Percentiles rank a stretch among this genome's conserved stretches.
phyloP scores from a whole-genome alignment of 2,329 filamentous ascomycete genomes.

The Hypoxylon sp. region DNA sequence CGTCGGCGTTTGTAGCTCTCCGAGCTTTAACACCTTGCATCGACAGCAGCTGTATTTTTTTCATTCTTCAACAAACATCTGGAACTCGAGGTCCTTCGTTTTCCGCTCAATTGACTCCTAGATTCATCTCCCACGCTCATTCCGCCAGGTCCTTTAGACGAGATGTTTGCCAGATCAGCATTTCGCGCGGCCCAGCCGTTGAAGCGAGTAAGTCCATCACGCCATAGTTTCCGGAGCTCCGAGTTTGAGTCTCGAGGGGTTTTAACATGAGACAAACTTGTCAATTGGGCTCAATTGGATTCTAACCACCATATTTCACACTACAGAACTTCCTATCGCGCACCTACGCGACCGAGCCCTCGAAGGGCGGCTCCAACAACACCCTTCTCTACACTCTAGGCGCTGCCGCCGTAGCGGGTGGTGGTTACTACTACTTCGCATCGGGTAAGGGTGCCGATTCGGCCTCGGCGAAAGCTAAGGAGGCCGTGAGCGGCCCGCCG shows the following conservation, averaged over 20 bases:
- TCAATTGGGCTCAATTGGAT: slow-evolving; percentile 25
- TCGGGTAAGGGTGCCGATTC: slow-evolving; percentile 63
- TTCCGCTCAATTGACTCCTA: slow-evolving; percentile 33
- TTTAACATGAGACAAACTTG: neutral
- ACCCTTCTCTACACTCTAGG: slow-evolving; percentile 73
- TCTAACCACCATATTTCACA: slow-evolving; percentile 33
- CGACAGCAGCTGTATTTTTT: neutral
- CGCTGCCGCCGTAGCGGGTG: slow-evolving; percentile 71
- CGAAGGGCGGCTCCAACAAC: slow-evolving; percentile 71
- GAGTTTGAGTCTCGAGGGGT: slow-evolving; percentile 37
- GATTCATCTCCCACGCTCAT: slow-evolving; percentile 1
- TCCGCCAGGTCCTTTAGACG: slow-evolving; percentile 45
- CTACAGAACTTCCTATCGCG: slow-evolving; percentile 51
- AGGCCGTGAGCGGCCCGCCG: slow-evolving; percentile 59
- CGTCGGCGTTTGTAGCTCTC: slow-evolving; percentile 39
- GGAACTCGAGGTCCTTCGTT: slow-evolving; percentile 11
- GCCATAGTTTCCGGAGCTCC: slow-evolving; percentile 31
- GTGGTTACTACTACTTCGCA: slow-evolving; percentile 70
- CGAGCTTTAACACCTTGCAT: slow-evolving; percentile 22
- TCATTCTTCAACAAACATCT: slow-evolving; percentile 14
- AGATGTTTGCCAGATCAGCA: slow-evolving; percentile 71
- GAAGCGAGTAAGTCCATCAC: slow-evolving; percentile 64
- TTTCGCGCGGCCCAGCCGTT: slow-evolving; percentile 70
- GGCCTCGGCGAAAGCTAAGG: slow-evolving; percentile 69
- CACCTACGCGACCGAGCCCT: slow-evolving; percentile 77